Conservation (phyloP, 75 land plant genomes). For the Cryptomeria japonica region DNA sequence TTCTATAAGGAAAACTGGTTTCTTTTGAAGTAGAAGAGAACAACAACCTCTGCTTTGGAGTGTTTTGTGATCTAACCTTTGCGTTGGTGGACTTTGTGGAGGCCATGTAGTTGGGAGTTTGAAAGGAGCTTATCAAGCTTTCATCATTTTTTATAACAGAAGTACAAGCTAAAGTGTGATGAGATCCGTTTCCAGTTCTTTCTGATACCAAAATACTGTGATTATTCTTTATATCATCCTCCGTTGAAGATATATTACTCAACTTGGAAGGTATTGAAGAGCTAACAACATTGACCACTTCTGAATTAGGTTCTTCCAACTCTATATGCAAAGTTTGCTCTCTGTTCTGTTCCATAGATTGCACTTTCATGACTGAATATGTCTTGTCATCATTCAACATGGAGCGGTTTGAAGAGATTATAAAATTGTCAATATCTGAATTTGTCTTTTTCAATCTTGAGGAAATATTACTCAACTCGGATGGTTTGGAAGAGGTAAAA, state of each 20-base stretch:
- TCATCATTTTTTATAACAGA: conserved; percentile 56
- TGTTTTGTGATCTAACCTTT: conserved; percentile 59
- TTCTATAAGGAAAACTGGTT: conserved; percentile 3
- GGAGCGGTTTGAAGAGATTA: not conserved
- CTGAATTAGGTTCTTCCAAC: conserved; percentile 20
- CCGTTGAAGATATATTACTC: conserved; percentile 16
- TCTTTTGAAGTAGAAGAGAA: not conserved
- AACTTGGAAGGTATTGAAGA: conserved; percentile 17
- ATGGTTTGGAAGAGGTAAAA: conserved; percentile 24
- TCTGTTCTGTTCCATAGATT: not conserved
- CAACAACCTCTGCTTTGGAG: conserved; percentile 49
- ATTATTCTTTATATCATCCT: conserved; percentile 12
- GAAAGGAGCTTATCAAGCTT: conserved; percentile 74
- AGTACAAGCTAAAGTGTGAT: conserved; percentile 18
- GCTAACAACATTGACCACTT: conserved; percentile 22
- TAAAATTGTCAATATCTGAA: conserved; percentile 30
- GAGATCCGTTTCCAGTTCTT: conserved; percentile 21
- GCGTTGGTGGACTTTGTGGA: conserved; percentile 67
- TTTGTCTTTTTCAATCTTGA: conserved; percentile 9
- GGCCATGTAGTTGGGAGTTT: conserved; percentile 64
- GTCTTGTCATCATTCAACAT: not conserved
- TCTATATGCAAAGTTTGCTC: conserved; percentile 7
- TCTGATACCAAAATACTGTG: conserved; percentile 2
- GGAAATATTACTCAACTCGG: conserved; percentile 17
- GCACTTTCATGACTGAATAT: not conserved